Evolutionary conservation across 2,329 filamentous ascomycete species (phyloP).

Genomic region (Sporothrix variecibatus): DNA sequence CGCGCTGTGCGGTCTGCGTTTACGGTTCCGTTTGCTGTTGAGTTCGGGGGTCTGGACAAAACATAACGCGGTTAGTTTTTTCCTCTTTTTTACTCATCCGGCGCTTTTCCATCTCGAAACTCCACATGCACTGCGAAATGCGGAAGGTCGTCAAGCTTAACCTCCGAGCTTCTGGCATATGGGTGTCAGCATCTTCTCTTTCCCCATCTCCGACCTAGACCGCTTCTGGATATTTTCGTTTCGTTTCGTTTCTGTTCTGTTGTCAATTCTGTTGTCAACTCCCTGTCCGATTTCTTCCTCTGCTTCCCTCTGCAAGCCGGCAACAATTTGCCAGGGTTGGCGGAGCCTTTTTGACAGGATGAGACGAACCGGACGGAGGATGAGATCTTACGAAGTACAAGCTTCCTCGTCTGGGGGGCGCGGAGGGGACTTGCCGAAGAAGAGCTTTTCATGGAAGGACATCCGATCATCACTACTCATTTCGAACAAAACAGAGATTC

Average conservation of each 20-base stretch:
- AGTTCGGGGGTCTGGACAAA: neutral
- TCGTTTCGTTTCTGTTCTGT: neutral
- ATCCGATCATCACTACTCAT: neutral
- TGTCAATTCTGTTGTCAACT: neutral
- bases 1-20: neutral
- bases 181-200: neutral
- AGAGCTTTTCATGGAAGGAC: neutral
- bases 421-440: neutral
- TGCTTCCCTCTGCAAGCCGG: neutral
- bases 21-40: neutral
- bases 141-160: neutral
- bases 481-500: neutral
- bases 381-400: conserved; percentile 9
- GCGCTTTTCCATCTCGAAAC: neutral
- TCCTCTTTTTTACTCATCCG: neutral
- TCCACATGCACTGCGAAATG: neutral
- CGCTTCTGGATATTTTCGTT: neutral
- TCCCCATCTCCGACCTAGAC: neutral
- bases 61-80: neutral
- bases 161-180: neutral
- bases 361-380: conserved; percentile 5
- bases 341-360: neutral
- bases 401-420: neutral
- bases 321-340: neutral
- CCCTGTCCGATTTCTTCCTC: neutral